phyloP scores from a whole-genome alignment of 116 monocot genomes.

The Iris pallida region DNA sequence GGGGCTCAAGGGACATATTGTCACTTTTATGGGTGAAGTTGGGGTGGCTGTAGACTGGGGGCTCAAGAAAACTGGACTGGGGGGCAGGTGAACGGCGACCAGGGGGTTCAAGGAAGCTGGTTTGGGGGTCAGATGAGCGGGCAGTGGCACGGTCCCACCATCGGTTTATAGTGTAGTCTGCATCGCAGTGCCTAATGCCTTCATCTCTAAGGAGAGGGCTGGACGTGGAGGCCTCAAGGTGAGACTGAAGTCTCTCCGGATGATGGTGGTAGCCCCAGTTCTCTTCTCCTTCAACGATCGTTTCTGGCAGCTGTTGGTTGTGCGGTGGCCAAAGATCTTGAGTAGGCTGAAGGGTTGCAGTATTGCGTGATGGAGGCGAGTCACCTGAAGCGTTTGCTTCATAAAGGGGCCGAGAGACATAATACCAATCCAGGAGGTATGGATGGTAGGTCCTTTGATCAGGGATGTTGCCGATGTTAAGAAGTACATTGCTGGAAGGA shows the following conservation, averaged over 20 bases:
- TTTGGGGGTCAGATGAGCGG: too few species aligned
- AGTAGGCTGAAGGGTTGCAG: background rate
- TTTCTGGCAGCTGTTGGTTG: background rate
- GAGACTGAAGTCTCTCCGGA: conserved; percentile 28
- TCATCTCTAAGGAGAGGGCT: conserved; percentile 21
- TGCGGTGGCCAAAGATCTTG: too few species aligned
- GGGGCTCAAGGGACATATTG: too few species aligned
- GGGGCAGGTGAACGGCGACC: conserved; percentile 6
- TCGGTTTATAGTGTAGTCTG: conserved; percentile 10
- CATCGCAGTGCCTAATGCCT: conserved; percentile 5
- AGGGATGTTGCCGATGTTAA: conserved; percentile 16
- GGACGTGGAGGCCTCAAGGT: conserved; percentile 45
- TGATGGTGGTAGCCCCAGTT: conserved; percentile 16
- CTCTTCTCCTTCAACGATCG: conserved; percentile 19
- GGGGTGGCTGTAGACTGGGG: background rate
- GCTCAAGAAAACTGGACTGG: conserved; percentile 8
- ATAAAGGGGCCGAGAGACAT: conserved; percentile 30
- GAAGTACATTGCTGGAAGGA: conserved; percentile 10
- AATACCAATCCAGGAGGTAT: conserved; percentile 76
- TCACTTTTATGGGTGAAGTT: background rate
- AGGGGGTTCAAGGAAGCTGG: too few species aligned
- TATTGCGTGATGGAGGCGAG: conserved; percentile 3
- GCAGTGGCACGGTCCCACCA: conserved; percentile 67
- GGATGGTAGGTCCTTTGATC: conserved; percentile 45
- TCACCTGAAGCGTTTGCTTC: background rate